Conservation (phyloP, 257 asterid species). For the Nicotiana undulata region DNA sequence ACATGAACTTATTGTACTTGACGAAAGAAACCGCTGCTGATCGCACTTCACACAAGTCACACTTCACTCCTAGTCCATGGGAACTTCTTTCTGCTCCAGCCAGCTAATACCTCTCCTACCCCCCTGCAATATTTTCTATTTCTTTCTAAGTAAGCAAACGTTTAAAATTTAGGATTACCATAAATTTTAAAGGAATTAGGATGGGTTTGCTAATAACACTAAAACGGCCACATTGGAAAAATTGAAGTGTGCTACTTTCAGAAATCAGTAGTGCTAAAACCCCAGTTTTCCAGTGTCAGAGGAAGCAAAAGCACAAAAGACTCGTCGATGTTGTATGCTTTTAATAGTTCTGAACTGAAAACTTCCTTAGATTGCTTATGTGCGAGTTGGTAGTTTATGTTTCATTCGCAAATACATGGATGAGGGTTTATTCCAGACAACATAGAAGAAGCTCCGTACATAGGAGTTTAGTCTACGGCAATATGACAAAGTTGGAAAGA, state of each 20-base stretch:
- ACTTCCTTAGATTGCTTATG: background rate
- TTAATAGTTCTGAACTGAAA: background rate
- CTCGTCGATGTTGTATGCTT: background rate
- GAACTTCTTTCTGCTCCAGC: background rate
- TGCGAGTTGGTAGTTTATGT: background rate
- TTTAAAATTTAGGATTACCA: background rate
- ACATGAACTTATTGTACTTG: background rate
- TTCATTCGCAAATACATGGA: background rate
- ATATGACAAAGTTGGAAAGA: background rate
- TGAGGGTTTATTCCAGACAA: background rate
- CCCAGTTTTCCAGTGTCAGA: background rate
- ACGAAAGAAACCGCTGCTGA: background rate
- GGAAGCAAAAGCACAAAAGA: background rate
- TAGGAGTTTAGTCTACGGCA: background rate
- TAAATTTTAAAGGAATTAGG: background rate
- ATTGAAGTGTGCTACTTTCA: background rate
- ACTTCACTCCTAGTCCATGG: background rate
- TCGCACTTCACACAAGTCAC: background rate
- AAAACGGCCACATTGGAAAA: background rate
- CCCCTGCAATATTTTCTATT: background rate
- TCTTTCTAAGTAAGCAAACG: background rate
- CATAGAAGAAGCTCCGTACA: background rate
- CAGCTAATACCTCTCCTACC: background rate
- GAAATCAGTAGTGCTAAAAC: background rate
- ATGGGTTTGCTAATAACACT: background rate